Evolutionary conservation across 2,329 filamentous ascomycete species (phyloP).

Genomic region (Dactylonectria estremocensis): DNA sequence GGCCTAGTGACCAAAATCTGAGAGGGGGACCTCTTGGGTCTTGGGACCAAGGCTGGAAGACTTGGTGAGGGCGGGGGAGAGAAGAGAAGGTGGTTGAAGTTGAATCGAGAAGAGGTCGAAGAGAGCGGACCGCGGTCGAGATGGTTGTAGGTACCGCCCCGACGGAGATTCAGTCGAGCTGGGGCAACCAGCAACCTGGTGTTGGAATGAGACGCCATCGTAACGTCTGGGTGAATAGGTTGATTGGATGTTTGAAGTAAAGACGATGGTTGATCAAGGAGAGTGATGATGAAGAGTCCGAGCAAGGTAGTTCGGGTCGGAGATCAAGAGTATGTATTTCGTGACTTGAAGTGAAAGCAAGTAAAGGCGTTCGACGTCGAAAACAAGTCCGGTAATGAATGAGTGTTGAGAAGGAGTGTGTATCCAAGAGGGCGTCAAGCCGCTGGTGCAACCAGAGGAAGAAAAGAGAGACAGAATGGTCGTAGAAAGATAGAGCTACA

Average conservation of each 20-base stretch:
- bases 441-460: constrained; percentile 31
- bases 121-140: constrained; percentile 69
- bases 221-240: constrained; percentile 28
- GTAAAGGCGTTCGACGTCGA: constrained; percentile 21
- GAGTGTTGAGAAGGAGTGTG: constrained; percentile 34
- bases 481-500: constrained; percentile 24
- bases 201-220: constrained; percentile 62
- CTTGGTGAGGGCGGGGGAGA: constrained; percentile 79
- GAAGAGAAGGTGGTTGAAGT: constrained; percentile 77
- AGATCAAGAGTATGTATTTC: constrained; percentile 10
- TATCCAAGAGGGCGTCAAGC: constrained; percentile 31
- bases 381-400: constrained; percentile 22
- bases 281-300: constrained; percentile 32
- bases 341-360: constrained; percentile 27
- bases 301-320: constrained; percentile 40
- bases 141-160: constrained; percentile 70
- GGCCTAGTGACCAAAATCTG: constrained; percentile 65
- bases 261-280: constrained; percentile 38
- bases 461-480: constrained; percentile 26
- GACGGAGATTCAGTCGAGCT: constrained; percentile 72
- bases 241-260: constrained; percentile 18
- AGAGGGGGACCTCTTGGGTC: constrained; percentile 73
- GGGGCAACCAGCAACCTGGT: constrained; percentile 68
- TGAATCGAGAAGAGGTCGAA: constrained; percentile 74
- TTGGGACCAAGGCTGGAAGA: constrained; percentile 77